These are phyloP conservation scores for Talaromyces funiculosus DNA, from an alignment of 2,329 filamentous ascomycete species.

Conservation along the genomic window DNA sequence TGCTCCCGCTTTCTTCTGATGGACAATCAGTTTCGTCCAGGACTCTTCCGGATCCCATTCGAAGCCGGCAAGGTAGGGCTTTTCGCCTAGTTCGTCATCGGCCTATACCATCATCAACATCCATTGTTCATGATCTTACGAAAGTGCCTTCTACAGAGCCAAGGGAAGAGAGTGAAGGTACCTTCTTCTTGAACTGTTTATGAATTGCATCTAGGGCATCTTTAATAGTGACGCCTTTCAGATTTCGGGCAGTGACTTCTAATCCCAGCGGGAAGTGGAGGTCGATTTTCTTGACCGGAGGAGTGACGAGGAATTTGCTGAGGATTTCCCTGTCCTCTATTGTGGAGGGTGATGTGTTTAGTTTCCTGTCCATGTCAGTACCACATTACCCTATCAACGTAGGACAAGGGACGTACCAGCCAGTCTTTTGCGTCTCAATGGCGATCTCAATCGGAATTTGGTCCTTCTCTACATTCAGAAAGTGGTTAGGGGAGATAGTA, in stretches of 20 bases:
- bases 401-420: constrained; percentile 61
- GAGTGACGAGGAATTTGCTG: constrained; percentile 72
- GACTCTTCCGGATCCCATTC: constrained; percentile 94
- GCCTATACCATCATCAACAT: constrained; percentile 48
- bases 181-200: constrained; percentile 96
- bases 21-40: constrained; percentile 81
- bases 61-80: constrained; percentile 84
- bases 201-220: constrained; percentile 92
- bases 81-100: constrained; percentile 77
- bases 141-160: too few species aligned
- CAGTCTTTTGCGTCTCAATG: constrained; percentile 77
- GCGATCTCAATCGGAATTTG: constrained; percentile 67
- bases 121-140: too few species aligned
- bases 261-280: constrained; percentile 84
- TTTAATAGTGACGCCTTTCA: constrained; percentile 95
- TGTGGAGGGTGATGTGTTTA: constrained; percentile 75
- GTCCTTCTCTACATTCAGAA: constrained; percentile 59
- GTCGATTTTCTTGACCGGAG: constrained; percentile 89
- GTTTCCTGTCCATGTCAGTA: constrained; percentile 56
- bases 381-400: too few species aligned
- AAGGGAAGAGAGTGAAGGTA: constrained; percentile 29
- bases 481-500: not conserved
- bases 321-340: constrained; percentile 81
- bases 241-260: constrained; percentile 81
- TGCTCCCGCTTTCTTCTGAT: constrained; percentile 68